Evolutionary conservation across 192 early-diverging fungal species (phyloP), one percentile per base, ranked within the genome.

Genomic region (Entomortierella parvispora): DNA sequence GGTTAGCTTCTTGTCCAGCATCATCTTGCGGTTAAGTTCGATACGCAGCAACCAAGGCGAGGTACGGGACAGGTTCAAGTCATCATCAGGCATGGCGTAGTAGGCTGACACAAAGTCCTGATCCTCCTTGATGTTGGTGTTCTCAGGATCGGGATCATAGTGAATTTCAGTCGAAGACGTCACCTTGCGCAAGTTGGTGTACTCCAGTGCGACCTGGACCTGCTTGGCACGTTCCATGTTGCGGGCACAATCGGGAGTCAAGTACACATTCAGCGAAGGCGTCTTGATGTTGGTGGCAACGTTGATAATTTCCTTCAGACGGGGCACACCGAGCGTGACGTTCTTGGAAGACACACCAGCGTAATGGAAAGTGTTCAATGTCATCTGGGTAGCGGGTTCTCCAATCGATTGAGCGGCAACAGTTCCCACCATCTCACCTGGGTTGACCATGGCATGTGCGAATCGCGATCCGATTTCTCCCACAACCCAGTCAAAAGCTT

Each of bases 351-450:
- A 90, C 49, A 98, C 96, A 94, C 97, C 97, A 59, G 97, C 97
- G 82, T 93, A 93, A 88, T 99, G 97, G 94, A 99, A 99, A 47
- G 97, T 99, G 72, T 99, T 99, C 52, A 99, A 82, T 34, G 97
- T 99, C 97, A 99, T 99, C 79, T 99, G 97, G 46, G 97, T 99
- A 3, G 96, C 95, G 33, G 97, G 97, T 82, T 99, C 97, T 81
- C 97, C 97, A 82, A 99, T 98, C 23, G 96, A 97, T 81, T 99
- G 97, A 17, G 97, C 97, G 25, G 97, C 96, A 63, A 99, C 85
- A 15, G 93, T 94, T 37, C 97, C 97, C 17, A 99, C 96, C 95
- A 98, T 98, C 85, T 99, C 97, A 43, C 96, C 95, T 1, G 96
- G 93, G 62, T 94, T 91, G 32, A 97, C 96, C 58, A 95, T 87